phyloP scores from a whole-genome alignment of 1,284 basidiomycete genomes.

The Retiboletus flavoniger region DNA sequence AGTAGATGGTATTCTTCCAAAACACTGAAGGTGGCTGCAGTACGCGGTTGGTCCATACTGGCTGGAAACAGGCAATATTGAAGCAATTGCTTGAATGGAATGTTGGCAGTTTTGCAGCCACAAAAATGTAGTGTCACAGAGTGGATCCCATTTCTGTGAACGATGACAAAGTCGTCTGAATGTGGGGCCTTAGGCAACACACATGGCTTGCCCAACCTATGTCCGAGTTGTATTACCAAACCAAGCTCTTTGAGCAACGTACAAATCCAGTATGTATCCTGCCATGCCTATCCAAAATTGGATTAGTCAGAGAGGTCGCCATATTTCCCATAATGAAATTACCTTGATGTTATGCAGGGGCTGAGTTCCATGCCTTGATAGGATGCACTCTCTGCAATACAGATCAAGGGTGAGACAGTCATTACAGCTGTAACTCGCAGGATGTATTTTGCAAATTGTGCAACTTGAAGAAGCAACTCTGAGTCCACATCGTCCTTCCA shows the following conservation, averaged over 20 bases:
- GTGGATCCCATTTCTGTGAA: conserved; percentile 8
- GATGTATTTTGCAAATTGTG: background rate
- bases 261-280: background rate
- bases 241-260: background rate
- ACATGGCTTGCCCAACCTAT: background rate
- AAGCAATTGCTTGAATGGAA: background rate
- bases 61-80: background rate
- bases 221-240: background rate
- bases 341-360: background rate
- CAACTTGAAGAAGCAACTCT: background rate
- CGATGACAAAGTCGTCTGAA: conserved; percentile 1
- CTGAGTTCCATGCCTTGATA: background rate
- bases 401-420: background rate
- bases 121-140: conserved; percentile 1
- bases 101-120: background rate
- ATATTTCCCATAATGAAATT: background rate
- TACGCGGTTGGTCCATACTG: conserved; percentile 11
- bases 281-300: background rate
- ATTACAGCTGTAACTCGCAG: background rate
- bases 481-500: background rate
- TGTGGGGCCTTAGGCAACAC: background rate
- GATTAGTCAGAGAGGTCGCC: too few species aligned
- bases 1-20: conserved; percentile 22
- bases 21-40: conserved; percentile 1
- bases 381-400: background rate